Conservation (phyloP, 805 yeast species). For the Ogataea parapolymorpha region DNA sequence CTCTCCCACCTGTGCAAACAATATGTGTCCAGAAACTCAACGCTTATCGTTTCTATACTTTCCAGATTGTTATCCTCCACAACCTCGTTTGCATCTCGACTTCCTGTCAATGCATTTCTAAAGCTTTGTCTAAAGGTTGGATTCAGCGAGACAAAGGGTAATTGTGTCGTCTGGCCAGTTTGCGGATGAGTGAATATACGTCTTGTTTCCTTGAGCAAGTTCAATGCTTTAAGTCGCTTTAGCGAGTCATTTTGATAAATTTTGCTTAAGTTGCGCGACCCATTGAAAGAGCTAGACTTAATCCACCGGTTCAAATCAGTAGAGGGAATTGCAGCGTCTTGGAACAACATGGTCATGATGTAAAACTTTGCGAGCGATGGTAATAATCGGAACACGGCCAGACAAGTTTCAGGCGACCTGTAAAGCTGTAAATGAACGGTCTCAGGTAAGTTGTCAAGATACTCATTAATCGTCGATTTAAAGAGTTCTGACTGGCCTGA, state of each 20-base stretch:
- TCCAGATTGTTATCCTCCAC: slow-evolving; percentile 49
- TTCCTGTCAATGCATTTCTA: slow-evolving; percentile 79
- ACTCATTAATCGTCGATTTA: slow-evolving; percentile 78
- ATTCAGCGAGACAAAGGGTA: slow-evolving; percentile 50
- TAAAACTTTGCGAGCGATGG: slow-evolving; percentile 89
- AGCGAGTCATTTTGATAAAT: slow-evolving; percentile 71
- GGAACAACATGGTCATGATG: slow-evolving; percentile 82
- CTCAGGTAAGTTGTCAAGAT: slow-evolving; percentile 86
- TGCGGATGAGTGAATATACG: slow-evolving; percentile 34
- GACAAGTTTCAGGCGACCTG: slow-evolving; percentile 88
- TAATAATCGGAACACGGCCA: slow-evolving; percentile 84
- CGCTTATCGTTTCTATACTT: slow-evolving; percentile 50
- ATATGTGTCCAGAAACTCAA: slow-evolving; percentile 70
- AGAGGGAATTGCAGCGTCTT: slow-evolving; percentile 66
- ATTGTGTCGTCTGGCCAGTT: slow-evolving; percentile 31
- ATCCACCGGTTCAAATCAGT: slow-evolving; percentile 76
- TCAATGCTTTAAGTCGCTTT: slow-evolving; percentile 70
- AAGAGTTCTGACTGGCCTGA: slow-evolving; percentile 36
- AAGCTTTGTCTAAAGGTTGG: slow-evolving; percentile 72
- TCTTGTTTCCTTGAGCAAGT: slow-evolving; percentile 60
- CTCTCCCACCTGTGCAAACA: slow-evolving; percentile 92
- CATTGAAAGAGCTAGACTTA: slow-evolving; percentile 30
- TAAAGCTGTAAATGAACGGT: slow-evolving; percentile 79
- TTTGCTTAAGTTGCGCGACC: slow-evolving; percentile 30
- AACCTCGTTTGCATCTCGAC: slow-evolving; percentile 11